Percentiles rank a stretch among this genome's conserved stretches.
Conservation (phyloP, 208 protist genomes). For the Willaertia magna region DNA sequence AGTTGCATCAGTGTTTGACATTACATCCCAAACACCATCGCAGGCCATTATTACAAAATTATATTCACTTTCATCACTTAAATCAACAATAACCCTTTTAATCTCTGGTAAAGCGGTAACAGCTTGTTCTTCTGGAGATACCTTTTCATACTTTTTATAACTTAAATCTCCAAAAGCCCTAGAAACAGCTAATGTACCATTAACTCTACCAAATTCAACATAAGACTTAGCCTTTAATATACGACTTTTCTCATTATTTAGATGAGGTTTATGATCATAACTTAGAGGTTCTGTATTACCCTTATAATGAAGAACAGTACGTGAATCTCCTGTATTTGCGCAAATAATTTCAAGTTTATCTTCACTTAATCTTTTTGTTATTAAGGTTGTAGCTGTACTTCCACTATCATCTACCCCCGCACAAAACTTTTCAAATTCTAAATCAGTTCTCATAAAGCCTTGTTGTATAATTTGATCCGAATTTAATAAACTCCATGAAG, state of each 20-base stretch:
- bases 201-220: slow-evolving; percentile 73
- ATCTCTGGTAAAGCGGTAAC: slow-evolving; percentile 44
- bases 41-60: slow-evolving; percentile 79
- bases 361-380: slow-evolving; percentile 41
- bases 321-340: slow-evolving; percentile 77
- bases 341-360: slow-evolving; percentile 45
- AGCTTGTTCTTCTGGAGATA: slow-evolving; percentile 70
- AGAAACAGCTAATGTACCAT: slow-evolving; percentile 79
- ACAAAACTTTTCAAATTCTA: slow-evolving; percentile 33
- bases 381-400: slow-evolving; percentile 51
- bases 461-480: background rate
- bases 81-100: background rate
- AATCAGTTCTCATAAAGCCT: slow-evolving; percentile 53
- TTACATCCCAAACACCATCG: slow-evolving; percentile 78
- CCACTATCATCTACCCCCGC: slow-evolving; percentile 16
- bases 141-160: slow-evolving; percentile 66
- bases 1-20: slow-evolving; percentile 67
- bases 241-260: slow-evolving; percentile 51
- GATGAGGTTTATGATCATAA: slow-evolving; percentile 78
- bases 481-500: background rate
- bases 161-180: slow-evolving; percentile 80
- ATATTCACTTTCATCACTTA: slow-evolving; percentile 26
- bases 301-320: slow-evolving; percentile 62
- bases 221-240: slow-evolving; percentile 74
- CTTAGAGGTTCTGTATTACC: slow-evolving; percentile 67